Evolutionary conservation across 345 rosid species (phyloP).

Genomic region (Camelina sativa): DNA sequence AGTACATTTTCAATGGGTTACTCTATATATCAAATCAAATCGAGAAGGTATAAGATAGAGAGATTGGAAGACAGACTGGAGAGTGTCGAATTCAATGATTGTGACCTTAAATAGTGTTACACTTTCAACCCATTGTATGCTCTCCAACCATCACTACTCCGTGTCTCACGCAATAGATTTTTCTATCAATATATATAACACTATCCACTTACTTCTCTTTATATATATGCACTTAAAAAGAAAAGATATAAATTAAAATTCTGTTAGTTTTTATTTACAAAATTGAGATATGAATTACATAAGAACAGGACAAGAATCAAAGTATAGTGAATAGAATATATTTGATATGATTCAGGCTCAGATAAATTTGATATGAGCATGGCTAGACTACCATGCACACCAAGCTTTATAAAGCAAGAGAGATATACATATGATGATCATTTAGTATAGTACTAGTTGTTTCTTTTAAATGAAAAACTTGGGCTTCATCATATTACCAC

Average conservation of each 20-base stretch:
- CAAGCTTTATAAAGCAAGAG: too few relatives aligned
- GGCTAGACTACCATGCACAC: not conserved
- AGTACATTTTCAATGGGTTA: constrained; percentile 18
- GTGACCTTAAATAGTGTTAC: constrained; percentile 13
- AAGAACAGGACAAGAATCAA: not conserved
- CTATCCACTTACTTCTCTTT: constrained; percentile 5
- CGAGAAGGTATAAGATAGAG: not conserved
- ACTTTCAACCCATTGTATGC: constrained; percentile 6
- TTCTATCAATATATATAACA: not conserved
- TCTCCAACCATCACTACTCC: constrained; percentile 30
- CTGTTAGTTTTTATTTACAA: not conserved
- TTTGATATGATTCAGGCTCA: not conserved
- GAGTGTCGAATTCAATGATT: constrained; percentile 18
- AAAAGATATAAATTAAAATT: too few relatives aligned
- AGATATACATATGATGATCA: not conserved
- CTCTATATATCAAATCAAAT: not conserved
- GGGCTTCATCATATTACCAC: not conserved
- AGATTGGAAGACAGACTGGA: constrained; percentile 31
- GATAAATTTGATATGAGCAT: not conserved
- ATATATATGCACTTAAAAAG: not conserved
- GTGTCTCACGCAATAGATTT: constrained; percentile 5
- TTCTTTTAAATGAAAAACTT: not conserved
- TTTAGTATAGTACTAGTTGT: too few relatives aligned
- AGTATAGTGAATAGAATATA: too few relatives aligned
- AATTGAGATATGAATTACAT: not conserved